Conservation (phyloP, 1,139 yeast genomes). For the Scheffersomyces parashehatae region DNA sequence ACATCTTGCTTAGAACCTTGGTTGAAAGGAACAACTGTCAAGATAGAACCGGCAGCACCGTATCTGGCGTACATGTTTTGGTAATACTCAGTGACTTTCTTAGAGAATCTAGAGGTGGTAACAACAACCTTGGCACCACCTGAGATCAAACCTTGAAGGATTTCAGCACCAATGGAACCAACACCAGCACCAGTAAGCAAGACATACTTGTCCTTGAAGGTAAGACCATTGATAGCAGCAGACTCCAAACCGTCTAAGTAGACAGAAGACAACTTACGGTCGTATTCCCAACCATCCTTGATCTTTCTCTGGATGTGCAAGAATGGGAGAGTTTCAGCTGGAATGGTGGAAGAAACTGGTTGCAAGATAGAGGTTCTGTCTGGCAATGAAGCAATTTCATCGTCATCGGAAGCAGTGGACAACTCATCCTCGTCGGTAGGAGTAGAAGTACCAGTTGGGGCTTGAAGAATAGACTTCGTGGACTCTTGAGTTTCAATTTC, state of each 20-base stretch:
- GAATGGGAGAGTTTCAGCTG: constrained; percentile 91
- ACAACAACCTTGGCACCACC: constrained; percentile 99
- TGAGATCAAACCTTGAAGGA: constrained; percentile 88
- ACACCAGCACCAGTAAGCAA: constrained; percentile 98
- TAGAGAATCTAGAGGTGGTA: constrained; percentile 93
- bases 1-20: constrained; percentile 97
- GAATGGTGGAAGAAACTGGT: constrained; percentile 72
- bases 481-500: constrained; percentile 59
- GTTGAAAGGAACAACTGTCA: constrained; percentile 96
- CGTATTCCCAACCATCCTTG: constrained; percentile 82
- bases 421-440: constrained; percentile 55
- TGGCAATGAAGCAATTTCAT: constrained; percentile 83
- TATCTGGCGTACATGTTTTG: constrained; percentile 89
- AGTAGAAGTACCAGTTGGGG: constrained; percentile 37
- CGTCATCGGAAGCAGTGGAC: constrained; percentile 51
- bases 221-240: constrained; percentile 90
- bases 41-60: constrained; percentile 89
- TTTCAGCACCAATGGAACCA: constrained; percentile 97
- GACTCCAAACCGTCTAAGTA: constrained; percentile 89
- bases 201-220: constrained; percentile 86
- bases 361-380: constrained; percentile 67
- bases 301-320: constrained; percentile 82
- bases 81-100: constrained; percentile 92
- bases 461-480: constrained; percentile 42
- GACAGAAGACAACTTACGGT: constrained; percentile 69